phyloP scores from a whole-genome alignment of 2,329 filamentous ascomycete species.

The Apiospora arundinis region DNA sequence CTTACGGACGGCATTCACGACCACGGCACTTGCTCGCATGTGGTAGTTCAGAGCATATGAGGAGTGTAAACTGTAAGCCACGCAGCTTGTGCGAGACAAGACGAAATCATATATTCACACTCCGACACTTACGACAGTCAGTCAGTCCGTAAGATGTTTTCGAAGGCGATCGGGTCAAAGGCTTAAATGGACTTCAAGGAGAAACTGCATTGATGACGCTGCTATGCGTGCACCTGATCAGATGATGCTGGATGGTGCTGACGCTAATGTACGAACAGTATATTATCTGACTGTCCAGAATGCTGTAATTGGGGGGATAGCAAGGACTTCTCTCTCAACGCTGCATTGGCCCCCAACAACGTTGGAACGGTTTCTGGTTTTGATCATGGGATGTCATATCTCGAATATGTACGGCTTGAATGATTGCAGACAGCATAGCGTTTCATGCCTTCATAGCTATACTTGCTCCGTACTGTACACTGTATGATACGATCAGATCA shows the following conservation, averaged over 20 bases:
- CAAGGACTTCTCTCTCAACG: not conserved
- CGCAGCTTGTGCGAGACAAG: not conserved
- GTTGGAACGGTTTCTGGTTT: not conserved
- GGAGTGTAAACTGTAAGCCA: not conserved
- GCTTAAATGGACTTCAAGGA: not conserved
- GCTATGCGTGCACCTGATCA: slow-evolving; percentile 2
- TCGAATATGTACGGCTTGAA: not conserved
- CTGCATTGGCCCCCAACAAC: not conserved
- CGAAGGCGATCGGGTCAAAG: not conserved
- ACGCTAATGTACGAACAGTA: slow-evolving; percentile 12
- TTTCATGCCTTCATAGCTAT: not conserved
- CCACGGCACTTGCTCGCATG: not conserved
- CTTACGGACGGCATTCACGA: not conserved
- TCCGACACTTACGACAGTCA: not conserved
- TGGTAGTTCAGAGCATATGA: not conserved
- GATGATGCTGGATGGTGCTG: slow-evolving; percentile 8
- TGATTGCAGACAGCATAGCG: not conserved
- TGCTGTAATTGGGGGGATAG: not conserved
- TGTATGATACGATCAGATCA: not conserved
- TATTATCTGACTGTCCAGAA: slow-evolving; percentile 6
- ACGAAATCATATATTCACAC: not conserved
- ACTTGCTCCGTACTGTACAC: too few relatives aligned
- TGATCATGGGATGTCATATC: not conserved
- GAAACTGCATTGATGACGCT: not conserved
- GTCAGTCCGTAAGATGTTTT: not conserved